Percentiles rank a stretch among this genome's conserved stretches.
Evolutionary conservation across 2,329 filamentous ascomycete genomes (phyloP).

Genomic region (Cladobotryum mycophilum): DNA sequence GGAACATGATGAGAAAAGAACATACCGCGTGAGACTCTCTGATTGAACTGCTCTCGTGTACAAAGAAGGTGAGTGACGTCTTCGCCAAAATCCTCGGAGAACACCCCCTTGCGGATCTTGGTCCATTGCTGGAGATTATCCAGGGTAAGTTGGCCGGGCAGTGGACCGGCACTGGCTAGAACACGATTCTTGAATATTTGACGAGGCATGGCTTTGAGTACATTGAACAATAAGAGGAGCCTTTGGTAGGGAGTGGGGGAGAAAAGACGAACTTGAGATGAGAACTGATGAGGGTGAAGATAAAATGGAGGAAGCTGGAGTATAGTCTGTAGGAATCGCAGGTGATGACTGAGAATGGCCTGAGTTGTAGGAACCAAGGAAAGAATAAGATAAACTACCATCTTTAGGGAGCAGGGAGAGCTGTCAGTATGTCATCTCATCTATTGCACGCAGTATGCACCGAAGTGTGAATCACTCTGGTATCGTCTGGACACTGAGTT

Average conservation of each 20-base stretch:
- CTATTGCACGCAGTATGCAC: not conserved
- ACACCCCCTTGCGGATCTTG: constrained; percentile 52
- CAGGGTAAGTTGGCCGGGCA: constrained; percentile 42
- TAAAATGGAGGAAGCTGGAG: no score
- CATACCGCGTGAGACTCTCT: constrained; percentile 31
- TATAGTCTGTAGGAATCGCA: no score
- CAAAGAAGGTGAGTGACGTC: constrained; percentile 68
- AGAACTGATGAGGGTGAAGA: no score
- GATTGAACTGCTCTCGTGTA: constrained; percentile 54
- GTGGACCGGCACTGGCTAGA: constrained; percentile 53
- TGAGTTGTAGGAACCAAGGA: not conserved
- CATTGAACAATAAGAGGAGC: not conserved
- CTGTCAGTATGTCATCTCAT: constrained; percentile 1
- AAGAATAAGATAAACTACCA: not conserved
- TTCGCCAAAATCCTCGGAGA: constrained; percentile 43
- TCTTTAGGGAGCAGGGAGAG: not conserved
- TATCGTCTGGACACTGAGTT: not conserved
- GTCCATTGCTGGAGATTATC: constrained; percentile 63
- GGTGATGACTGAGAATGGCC: not conserved
- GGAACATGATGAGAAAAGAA: no score
- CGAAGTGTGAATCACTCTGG: not conserved
- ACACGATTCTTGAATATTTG: constrained; percentile 46
- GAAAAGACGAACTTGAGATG: no score
- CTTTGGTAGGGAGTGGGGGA: no score
- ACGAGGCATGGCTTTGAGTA: constrained; percentile 21